phyloP scores from a whole-genome alignment of 768 basidiomycete species.

The Lentinula detonsa region DNA sequence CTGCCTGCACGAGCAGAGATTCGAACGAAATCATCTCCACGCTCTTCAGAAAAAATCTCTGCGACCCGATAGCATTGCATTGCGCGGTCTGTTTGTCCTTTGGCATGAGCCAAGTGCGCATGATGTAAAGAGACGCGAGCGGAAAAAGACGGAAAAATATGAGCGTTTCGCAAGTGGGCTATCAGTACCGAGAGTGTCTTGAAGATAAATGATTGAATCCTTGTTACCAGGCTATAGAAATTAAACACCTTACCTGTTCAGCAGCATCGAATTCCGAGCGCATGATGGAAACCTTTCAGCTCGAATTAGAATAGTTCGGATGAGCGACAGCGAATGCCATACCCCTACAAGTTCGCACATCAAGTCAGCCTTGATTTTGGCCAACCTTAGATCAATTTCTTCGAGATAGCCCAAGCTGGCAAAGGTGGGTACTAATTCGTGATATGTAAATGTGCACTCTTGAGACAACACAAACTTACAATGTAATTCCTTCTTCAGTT shows the following conservation, averaged over 20 bases:
- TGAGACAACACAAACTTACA: neutral
- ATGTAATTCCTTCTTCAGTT: conserved; percentile 27
- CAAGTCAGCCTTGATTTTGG: conserved; percentile 66
- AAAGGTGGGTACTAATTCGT: conserved; percentile 37
- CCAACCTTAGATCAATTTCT: conserved; percentile 40
- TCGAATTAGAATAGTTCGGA: neutral
- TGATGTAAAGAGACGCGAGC: conserved; percentile 63
- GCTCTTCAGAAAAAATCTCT: conserved; percentile 32
- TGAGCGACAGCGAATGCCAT: conserved; percentile 5
- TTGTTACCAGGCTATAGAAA: neutral
- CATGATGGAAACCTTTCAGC: conserved; percentile 52
- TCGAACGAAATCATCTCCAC: conserved; percentile 1
- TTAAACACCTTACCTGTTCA: conserved; percentile 36
- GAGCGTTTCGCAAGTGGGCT: conserved; percentile 53
- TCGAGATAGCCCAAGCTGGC: conserved; percentile 44
- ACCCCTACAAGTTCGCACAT: conserved; percentile 67
- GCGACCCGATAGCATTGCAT: conserved; percentile 59
- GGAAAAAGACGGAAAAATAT: conserved; percentile 44
- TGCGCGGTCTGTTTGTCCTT: conserved; percentile 48
- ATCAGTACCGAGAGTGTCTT: conserved; percentile 44
- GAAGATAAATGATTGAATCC: neutral
- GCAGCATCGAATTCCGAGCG: conserved; percentile 65
- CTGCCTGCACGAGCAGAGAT: conserved; percentile 1
- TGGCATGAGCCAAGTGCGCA: conserved; percentile 69
- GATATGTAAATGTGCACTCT: neutral